Evolutionary conservation across 1,139 yeast genomes (phyloP).

Genomic region (Debaryomycetaceae sp.): DNA sequence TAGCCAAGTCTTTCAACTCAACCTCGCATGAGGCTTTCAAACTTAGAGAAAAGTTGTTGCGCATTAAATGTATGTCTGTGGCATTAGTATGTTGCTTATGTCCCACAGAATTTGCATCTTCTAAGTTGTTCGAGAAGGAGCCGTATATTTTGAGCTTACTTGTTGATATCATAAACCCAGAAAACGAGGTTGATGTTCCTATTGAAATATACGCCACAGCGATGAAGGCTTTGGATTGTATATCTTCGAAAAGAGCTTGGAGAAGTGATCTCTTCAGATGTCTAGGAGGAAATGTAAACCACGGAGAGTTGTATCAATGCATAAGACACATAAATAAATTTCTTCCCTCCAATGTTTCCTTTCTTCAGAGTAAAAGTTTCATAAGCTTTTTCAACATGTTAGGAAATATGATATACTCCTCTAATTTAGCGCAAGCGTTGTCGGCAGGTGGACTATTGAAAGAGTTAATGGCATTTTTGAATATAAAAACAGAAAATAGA

Average conservation of each 20-base stretch:
- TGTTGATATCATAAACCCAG: constrained; percentile 60
- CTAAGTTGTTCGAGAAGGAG: constrained; percentile 68
- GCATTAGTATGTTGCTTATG: constrained; percentile 54
- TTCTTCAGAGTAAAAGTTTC: constrained; percentile 44
- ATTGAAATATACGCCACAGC: constrained; percentile 56
- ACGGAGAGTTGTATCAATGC: constrained; percentile 76
- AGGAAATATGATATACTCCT: constrained; percentile 55
- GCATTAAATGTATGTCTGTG: constrained; percentile 64
- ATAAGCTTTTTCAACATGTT: constrained; percentile 55
- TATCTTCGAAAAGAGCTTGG: constrained; percentile 67
- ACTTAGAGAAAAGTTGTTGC: constrained; percentile 57
- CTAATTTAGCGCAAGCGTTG: constrained; percentile 43
- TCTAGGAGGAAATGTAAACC: constrained; percentile 88
- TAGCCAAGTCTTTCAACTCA: constrained; percentile 70
- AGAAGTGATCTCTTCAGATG: constrained; percentile 75
- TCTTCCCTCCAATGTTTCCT: constrained; percentile 29
- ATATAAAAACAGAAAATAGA: constrained; percentile 47
- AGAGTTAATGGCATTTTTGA: constrained; percentile 61
- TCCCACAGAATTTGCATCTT: constrained; percentile 51
- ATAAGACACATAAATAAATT: constrained; percentile 58
- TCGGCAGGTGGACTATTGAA: constrained; percentile 69
- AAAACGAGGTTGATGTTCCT: constrained; percentile 52
- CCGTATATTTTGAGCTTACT: constrained; percentile 71
- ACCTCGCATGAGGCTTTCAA: constrained; percentile 51
- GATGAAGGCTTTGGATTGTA: constrained; percentile 64